These are phyloP conservation scores for Fusarium luffae DNA, from an alignment of 2,329 filamentous ascomycete species.

Conservation along the genomic window DNA sequence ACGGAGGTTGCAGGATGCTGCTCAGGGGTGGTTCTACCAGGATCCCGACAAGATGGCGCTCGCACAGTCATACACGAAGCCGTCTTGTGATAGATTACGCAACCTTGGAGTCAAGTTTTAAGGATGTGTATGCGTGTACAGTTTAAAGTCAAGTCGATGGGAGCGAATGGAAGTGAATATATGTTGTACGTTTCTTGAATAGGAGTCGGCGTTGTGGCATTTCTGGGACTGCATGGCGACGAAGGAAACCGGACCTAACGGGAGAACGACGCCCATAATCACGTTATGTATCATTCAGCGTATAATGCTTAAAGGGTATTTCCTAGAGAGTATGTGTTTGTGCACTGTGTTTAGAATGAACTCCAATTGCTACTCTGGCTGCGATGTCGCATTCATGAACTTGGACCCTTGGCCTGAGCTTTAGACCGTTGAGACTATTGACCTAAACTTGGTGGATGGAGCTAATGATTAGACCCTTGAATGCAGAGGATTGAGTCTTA, in stretches of 20 bases:
- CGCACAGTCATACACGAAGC: conserved; percentile 67
- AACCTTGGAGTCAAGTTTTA: conserved; percentile 51
- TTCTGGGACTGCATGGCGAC: conserved; percentile 44
- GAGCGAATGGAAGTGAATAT: conserved; percentile 1
- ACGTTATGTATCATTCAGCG: conserved; percentile 33
- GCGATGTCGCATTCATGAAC: background rate
- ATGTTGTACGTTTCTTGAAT: conserved; percentile 40
- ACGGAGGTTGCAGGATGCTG: conserved; percentile 77
- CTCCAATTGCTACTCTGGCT: conserved; percentile 6
- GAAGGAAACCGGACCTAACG: conserved; percentile 22
- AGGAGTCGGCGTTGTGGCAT: conserved; percentile 48
- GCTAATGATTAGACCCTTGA: background rate
- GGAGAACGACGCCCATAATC: conserved; percentile 34
- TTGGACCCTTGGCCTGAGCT: conserved; percentile 26
- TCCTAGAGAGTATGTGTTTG: background rate
- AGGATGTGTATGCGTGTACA: conserved; percentile 6
- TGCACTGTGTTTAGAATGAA: no score
- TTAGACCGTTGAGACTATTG: conserved; percentile 4
- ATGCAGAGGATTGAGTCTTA: background rate
- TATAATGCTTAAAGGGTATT: conserved; percentile 19
- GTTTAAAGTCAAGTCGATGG: background rate
- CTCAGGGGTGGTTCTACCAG: conserved; percentile 87
- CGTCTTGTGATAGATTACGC: conserved; percentile 64
- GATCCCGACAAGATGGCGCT: conserved; percentile 82
- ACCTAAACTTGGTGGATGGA: background rate